These are phyloP conservation scores for Erigeron philadelphicus DNA, from an alignment of 140 eudicot species.

Conservation along the genomic window DNA sequence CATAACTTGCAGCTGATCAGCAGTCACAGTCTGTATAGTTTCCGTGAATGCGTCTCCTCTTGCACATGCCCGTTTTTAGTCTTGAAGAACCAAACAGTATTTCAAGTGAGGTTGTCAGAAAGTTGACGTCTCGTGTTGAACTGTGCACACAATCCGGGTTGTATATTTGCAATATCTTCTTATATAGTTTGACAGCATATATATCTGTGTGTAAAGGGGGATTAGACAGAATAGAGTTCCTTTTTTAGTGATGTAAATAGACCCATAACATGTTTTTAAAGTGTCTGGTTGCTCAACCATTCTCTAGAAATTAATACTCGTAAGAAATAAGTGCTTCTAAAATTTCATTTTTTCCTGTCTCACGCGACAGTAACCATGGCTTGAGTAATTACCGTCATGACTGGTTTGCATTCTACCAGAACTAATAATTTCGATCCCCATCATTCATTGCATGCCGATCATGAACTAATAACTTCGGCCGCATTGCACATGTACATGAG, in stretches of 20 bases:
- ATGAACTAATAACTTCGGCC: too few relatives aligned
- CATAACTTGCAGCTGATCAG: not conserved
- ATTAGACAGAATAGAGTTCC: not conserved
- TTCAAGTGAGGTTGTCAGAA: not conserved
- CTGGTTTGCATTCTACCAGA: too few relatives aligned
- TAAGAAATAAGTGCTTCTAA: not conserved
- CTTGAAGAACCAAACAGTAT: not conserved
- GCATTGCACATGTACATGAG: too few relatives aligned
- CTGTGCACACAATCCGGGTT: too few relatives aligned
- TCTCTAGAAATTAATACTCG: not conserved
- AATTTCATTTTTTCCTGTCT: not conserved
- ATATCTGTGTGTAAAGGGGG: not conserved
- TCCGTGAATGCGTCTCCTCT: not conserved
- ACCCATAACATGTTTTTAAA: not conserved
- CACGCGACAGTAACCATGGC: too few relatives aligned
- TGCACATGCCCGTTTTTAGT: not conserved
- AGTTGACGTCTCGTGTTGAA: too few relatives aligned
- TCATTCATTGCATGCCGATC: too few relatives aligned
- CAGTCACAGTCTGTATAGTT: not conserved
- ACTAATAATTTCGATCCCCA: too few relatives aligned
- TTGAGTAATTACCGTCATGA: too few relatives aligned
- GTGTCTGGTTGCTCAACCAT: not conserved
- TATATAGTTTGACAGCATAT: not conserved
- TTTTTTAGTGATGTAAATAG: conserved; percentile 2
- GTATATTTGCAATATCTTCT: not conserved